These are phyloP conservation scores for Fonsecaea multimorphosa DNA, from an alignment of 2,329 filamentous ascomycete genomes.

Conservation along the genomic window DNA sequence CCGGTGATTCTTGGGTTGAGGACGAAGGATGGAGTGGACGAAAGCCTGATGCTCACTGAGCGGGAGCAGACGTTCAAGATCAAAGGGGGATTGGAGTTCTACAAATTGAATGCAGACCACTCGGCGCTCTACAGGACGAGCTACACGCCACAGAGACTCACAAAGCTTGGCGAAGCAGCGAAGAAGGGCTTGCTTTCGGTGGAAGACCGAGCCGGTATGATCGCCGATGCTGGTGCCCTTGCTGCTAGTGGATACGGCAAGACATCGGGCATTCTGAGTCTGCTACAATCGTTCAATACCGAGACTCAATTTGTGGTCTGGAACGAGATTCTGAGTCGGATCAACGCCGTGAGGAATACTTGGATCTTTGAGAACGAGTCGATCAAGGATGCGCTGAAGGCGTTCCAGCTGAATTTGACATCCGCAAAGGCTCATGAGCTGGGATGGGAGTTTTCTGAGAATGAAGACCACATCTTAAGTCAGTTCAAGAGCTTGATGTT, in stretches of 20 bases:
- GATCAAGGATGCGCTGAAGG: conserved; percentile 74
- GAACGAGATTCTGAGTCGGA: conserved; percentile 84
- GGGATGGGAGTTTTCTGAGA: conserved; percentile 85
- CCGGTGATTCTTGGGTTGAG: conserved; percentile 87
- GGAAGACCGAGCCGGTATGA: conserved; percentile 93
- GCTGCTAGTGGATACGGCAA: conserved; percentile 91
- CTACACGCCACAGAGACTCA: conserved; percentile 80
- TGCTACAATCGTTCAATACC: conserved; percentile 80
- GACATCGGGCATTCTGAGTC: conserved; percentile 83
- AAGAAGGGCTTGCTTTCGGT: conserved; percentile 80
- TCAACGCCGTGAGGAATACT: conserved; percentile 78
- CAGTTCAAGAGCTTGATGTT: conserved; percentile 96
- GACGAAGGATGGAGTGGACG: conserved; percentile 81
- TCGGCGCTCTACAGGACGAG: conserved; percentile 90
- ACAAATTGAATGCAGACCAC: conserved; percentile 95
- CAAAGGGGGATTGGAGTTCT: conserved; percentile 77
- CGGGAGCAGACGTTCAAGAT: conserved; percentile 81
- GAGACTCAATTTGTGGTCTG: conserved; percentile 93
- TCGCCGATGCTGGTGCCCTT: conserved; percentile 87
- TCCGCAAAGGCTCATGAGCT: conserved; percentile 81
- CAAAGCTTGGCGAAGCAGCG: conserved; percentile 86
- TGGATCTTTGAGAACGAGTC: conserved; percentile 87
- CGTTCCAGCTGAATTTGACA: conserved; percentile 80
- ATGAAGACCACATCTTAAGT: conserved; percentile 86
- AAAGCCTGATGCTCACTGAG: conserved; percentile 72